Evolutionary conservation across 495 filamentous ascomycete genomes (phyloP).

Genomic region (Xylaria cubensis): DNA sequence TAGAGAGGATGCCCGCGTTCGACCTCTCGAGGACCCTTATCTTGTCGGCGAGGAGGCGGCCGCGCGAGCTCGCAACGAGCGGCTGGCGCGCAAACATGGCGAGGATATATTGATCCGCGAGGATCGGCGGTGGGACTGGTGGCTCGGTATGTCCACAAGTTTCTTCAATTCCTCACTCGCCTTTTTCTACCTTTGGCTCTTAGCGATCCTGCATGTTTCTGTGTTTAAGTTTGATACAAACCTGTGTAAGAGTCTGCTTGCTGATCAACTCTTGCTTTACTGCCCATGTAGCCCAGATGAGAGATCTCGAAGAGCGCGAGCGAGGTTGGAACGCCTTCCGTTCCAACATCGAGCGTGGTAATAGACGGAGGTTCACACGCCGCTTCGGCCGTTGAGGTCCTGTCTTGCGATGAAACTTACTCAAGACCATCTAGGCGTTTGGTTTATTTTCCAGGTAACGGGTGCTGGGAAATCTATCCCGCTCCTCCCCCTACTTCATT

Average conservation of each 20-base stretch:
- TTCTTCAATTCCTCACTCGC: neutral
- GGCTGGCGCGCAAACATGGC: slow-evolving; percentile 53
- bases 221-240: neutral
- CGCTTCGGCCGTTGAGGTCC: slow-evolving; percentile 42
- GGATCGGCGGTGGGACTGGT: slow-evolving; percentile 58
- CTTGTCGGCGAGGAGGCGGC: slow-evolving; percentile 61
- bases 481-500: slow-evolving; percentile 9
- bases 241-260: neutral
- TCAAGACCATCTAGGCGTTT: neutral
- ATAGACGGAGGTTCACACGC: slow-evolving; percentile 38
- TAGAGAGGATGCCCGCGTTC: slow-evolving; percentile 33
- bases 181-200: neutral
- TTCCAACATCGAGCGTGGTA: slow-evolving; percentile 39
- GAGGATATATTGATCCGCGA: slow-evolving; percentile 53
- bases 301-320: slow-evolving; percentile 54
- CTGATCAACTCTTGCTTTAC: neutral
- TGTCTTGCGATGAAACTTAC: neutral
- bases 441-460: neutral
- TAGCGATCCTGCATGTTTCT: neutral
- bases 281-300: slow-evolving; percentile 48
- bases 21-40: slow-evolving; percentile 60
- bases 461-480: neutral
- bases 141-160: slow-evolving; percentile 45
- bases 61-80: slow-evolving; percentile 48
- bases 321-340: slow-evolving; percentile 54